phyloP scores from a whole-genome alignment of 1,139 yeast genomes.

The Geotrichum candidum region DNA sequence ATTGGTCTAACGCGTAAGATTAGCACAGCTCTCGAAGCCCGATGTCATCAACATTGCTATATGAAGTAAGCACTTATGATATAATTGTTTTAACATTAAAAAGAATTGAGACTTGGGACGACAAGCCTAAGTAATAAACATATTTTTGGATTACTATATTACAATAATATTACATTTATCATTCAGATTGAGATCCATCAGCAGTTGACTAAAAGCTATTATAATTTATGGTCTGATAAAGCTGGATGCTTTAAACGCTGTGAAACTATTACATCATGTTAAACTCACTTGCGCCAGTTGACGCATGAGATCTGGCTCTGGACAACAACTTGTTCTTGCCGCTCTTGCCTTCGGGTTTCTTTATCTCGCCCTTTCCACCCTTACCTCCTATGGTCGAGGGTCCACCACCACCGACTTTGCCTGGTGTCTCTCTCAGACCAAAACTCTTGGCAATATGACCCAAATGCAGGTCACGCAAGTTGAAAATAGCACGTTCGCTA shows the following conservation, averaged over 20 bases:
- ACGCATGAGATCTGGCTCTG: conserved; percentile 64
- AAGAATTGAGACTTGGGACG: too few species aligned
- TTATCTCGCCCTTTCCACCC: conserved; percentile 1
- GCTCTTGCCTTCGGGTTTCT: conserved; percentile 5
- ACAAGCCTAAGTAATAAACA: too few species aligned
- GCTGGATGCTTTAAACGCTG: background rate
- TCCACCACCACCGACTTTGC: conserved; percentile 43
- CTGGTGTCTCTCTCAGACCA: conserved; percentile 92
- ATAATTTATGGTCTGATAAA: background rate
- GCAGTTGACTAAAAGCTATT: background rate
- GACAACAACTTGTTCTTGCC: conserved; percentile 64
- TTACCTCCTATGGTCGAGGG: conserved; percentile 30
- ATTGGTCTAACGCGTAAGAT: too few species aligned
- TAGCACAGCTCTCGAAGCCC: too few species aligned
- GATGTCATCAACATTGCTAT: too few species aligned
- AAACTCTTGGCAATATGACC: conserved; percentile 95
- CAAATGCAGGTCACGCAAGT: conserved; percentile 72
- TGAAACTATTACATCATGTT: conserved; percentile 40
- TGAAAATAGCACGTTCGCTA: conserved; percentile 70
- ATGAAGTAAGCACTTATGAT: too few species aligned
- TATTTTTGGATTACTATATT: too few species aligned
- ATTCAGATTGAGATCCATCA: background rate
- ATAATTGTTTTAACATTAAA: too few species aligned
- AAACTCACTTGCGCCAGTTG: conserved; percentile 55
- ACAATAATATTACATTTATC: background rate